Conservation (phyloP, 306 rosid genomes). For the Morella rubra region DNA sequence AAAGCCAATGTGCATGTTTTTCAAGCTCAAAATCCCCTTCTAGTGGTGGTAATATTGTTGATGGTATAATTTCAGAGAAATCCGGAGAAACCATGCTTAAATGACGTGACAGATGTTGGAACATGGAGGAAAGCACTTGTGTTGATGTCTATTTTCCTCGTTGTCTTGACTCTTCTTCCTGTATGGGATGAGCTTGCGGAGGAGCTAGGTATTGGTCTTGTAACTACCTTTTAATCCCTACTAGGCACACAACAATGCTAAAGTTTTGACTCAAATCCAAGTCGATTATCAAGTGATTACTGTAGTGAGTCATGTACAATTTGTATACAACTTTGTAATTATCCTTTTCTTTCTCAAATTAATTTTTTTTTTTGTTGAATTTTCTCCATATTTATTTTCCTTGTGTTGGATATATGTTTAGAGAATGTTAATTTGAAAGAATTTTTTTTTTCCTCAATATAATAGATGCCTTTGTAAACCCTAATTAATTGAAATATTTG, state of each 20-base stretch:
- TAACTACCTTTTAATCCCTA: conserved; percentile 56
- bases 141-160: conserved; percentile 61
- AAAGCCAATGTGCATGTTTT: conserved; percentile 4
- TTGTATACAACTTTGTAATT: background rate
- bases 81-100: conserved; percentile 86
- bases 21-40: conserved; percentile 5
- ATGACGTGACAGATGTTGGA: conserved; percentile 92
- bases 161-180: conserved; percentile 80
- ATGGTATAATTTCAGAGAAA: conserved; percentile 51
- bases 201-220: conserved; percentile 95
- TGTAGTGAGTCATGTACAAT: background rate
- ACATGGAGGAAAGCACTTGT: conserved; percentile 78
- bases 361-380: background rate
- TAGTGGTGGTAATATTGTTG: background rate
- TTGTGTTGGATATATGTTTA: too few relatives aligned
- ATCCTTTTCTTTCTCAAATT: background rate
- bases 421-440: too few relatives aligned
- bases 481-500: too few relatives aligned
- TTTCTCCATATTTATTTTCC: too few relatives aligned
- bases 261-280: background rate
- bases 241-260: conserved; percentile 26
- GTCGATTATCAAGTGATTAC: background rate
- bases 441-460: too few relatives aligned
- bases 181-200: conserved; percentile 98
- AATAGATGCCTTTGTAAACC: too few relatives aligned